Base-by-base conservation (phyloP, 2,329 filamentous ascomycete species). In the Ophiostoma pallidulum region DNA sequence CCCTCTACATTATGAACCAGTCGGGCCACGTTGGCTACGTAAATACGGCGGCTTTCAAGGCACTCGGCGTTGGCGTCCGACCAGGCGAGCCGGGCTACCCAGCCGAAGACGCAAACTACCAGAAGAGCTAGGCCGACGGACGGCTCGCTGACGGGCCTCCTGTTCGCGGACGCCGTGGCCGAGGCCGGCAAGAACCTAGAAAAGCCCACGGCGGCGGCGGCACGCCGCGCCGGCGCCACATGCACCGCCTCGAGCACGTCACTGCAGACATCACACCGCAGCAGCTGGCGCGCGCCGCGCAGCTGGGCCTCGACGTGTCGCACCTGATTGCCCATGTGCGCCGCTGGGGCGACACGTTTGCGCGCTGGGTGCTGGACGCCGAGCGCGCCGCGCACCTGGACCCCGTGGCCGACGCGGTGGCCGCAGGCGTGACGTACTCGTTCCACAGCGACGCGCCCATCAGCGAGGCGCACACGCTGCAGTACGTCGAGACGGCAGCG, bases 361-460 rank as follows among this genome's bases (percentile, higher is more conserved):
- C 46, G n/a, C 39, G 38, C 2, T 51, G 40, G 18, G 50, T 51
- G 20, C 39, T 51, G 4, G 50, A 36, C 20, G 19, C 16, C 14
- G 35, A 20, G 37, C 49, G 49, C 1, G 49, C 49, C 2, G 41
- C 41, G 2, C 47, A 48, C 4, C 41, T 52, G 2, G 51, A 50
- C 19, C 51, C 51, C 4, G 51, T 50, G 32, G 44, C 47, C n/a
- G 51, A 50, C 26, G 48, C 32, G 14, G 48, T 46, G 4, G 29
- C 18, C 3, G 48, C 48, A 3, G 48, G 51, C 10, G 41, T 52
- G 6, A 38, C 41, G 3, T 52, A 52, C 22, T 52, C 51, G 26
- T 48, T 52, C 45, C 51, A 52, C 51, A 52, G 51, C 45, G 51
- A 52, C 48, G 50, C 51, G 48, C 51, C 51, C 41, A 52, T 52